phyloP scores from a whole-genome alignment of 352 stramenopile species.

The Phytophthora vignae region DNA sequence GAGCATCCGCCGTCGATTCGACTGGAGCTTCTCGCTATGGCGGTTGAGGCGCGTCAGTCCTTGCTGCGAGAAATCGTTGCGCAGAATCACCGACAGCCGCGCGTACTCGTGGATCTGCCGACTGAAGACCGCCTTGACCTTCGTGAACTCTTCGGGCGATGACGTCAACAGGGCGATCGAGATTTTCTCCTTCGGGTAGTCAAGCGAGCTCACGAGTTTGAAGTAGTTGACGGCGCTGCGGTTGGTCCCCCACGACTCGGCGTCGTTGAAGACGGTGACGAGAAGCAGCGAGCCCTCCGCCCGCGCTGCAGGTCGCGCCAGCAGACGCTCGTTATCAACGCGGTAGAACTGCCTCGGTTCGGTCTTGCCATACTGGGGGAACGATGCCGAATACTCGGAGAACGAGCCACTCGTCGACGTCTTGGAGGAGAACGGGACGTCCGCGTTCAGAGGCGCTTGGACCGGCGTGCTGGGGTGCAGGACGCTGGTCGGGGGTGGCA shows the following conservation, averaged over 20 bases:
- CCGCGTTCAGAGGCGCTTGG: constrained; percentile 16
- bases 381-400: constrained; percentile 20
- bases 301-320: constrained; percentile 2
- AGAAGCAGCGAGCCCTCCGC: constrained; percentile 36
- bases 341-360: constrained; percentile 30
- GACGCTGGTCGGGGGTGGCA: constrained; percentile 12
- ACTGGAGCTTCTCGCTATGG: constrained; percentile 38
- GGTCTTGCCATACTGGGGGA: constrained; percentile 32
- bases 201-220: constrained; percentile 33
- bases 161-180: constrained; percentile 53
- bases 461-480: constrained; percentile 23
- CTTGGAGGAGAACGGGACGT: constrained; percentile 13
- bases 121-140: constrained; percentile 25
- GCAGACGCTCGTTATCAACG: constrained; percentile 20
- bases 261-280: constrained; percentile 38
- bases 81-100: constrained; percentile 43
- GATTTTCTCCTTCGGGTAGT: constrained; percentile 36
- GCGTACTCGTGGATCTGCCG: constrained; percentile 30
- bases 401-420: constrained; percentile 6
- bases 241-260: constrained; percentile 41
- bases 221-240: constrained; percentile 42
- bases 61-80: constrained; percentile 41
- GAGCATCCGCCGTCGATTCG: constrained; percentile 45
- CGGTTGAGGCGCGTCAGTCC: constrained; percentile 38
- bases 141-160: constrained; percentile 35